Conservation (phyloP, 306 rosid species). For the Vigna mungo region DNA sequence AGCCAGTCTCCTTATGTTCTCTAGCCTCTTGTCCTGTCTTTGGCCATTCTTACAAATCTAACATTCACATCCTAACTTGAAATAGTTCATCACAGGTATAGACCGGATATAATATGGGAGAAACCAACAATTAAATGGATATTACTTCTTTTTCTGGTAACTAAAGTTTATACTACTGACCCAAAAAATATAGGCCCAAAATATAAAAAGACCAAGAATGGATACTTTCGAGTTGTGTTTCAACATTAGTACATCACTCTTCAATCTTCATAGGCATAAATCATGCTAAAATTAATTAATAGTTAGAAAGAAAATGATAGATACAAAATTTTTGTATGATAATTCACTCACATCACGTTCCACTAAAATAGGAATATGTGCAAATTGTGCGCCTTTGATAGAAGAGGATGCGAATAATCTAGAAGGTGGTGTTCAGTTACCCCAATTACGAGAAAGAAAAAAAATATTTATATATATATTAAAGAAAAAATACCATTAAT, state of each 20-base stretch:
- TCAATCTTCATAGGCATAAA: neutral
- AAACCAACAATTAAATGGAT: neutral
- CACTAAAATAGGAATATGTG: neutral
- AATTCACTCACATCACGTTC: neutral
- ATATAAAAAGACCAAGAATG: neutral
- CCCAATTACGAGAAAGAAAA: neutral
- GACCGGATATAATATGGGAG: neutral
- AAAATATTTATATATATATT: too few relatives aligned
- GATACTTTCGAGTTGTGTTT: neutral
- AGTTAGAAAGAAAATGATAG: neutral
- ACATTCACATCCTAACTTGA: neutral
- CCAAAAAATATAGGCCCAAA: neutral
- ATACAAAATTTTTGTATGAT: neutral
- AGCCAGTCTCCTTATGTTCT: neutral
- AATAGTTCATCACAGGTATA: neutral
- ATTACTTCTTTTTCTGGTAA: neutral
- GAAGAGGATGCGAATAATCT: neutral
- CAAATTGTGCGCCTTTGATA: neutral
- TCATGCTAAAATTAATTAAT: neutral
- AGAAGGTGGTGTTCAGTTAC: neutral
- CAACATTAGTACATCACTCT: neutral
- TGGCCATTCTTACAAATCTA: neutral
- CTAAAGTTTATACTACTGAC: neutral
- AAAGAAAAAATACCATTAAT: constrained; percentile 86
- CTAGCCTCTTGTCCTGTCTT: neutral